phyloP scores from a whole-genome alignment of 495 filamentous ascomycete species.

The Podospora fimiseda region DNA sequence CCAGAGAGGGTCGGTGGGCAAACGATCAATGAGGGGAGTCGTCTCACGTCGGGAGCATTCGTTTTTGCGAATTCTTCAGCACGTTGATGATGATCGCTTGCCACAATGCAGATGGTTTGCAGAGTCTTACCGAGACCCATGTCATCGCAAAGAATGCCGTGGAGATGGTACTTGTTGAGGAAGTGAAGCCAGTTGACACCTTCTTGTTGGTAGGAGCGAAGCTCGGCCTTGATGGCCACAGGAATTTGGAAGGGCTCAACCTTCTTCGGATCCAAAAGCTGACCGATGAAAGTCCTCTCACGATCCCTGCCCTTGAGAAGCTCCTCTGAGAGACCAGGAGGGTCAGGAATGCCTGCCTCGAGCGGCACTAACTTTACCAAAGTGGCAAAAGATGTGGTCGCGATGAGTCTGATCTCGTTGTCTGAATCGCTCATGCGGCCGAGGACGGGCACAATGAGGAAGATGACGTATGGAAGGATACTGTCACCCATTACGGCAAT shows the following conservation, averaged over 20 bases:
- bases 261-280: slow-evolving; percentile 92
- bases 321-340: slow-evolving; percentile 82
- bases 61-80: slow-evolving; percentile 84
- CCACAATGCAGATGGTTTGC: slow-evolving; percentile 95
- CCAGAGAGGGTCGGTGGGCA: slow-evolving; percentile 97
- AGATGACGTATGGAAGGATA: slow-evolving; percentile 96
- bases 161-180: slow-evolving; percentile 94
- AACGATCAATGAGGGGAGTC: slow-evolving; percentile 85
- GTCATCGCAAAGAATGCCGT: slow-evolving; percentile 97
- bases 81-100: slow-evolving; percentile 90
- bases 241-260: slow-evolving; percentile 91
- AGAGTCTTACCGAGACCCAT: slow-evolving; percentile 98
- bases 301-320: slow-evolving; percentile 83
- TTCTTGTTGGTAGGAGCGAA: slow-evolving; percentile 95
- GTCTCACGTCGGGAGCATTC: slow-evolving; percentile 63
- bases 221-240: slow-evolving; percentile 91
- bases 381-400: slow-evolving; percentile 94
- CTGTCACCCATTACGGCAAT: slow-evolving; percentile 97
- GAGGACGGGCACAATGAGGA: slow-evolving; percentile 95
- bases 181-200: slow-evolving; percentile 99
- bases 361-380: slow-evolving; percentile 98
- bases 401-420: slow-evolving; percentile 86
- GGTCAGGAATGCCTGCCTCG: slow-evolving; percentile 95
- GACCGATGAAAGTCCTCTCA: slow-evolving; percentile 91
- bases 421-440: slow-evolving; percentile 99